Evolutionary conservation across 331 rosid species (phyloP), one percentile per base, ranked within the genome.

Genomic region (Dryas integrifolia): DNA sequence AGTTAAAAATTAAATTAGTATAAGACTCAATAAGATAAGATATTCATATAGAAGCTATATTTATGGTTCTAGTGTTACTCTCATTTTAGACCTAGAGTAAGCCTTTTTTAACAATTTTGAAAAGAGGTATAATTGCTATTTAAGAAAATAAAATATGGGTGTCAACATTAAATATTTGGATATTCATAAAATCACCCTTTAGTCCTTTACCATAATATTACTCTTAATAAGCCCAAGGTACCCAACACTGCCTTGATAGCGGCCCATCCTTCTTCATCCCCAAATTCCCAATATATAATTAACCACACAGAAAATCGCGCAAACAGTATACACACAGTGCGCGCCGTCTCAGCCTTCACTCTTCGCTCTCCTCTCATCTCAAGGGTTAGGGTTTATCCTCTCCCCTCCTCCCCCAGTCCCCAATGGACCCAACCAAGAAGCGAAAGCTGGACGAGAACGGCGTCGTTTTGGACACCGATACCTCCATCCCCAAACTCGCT

Each of bases 391-490:
- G 92, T 86, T 85, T 80, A 71, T 53, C 79, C 50, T 55, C 69
- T 12, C 1, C 14, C 18, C 24, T 40, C 55, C 1, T 3, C 51
- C 49, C n/a, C 51, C 30, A 30, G 35, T 30, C 45, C 15, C 47
- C 65, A 14, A 89, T 92, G 97, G 98, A 93, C 71, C 88, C 58
- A 11, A 73, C 82, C 0, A 93, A 91, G 87, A 93, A 93, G 80
- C 90, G 98, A 38, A 93, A 87, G 87, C 80, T 91, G 1, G 97
- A 89, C 10, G 97, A 90, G 21, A 93, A 93, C 80, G 98, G 97
- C 44, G 81, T 80, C 72, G 62, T 35, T 43, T 59, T 44, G 1
- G 70, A 83, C 48, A 43, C 82, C 61, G 86, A 84, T 21, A 41
- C 62, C 40, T 30, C 71, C 21, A 0, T 21, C 38, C 12, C 64